These are phyloP conservation scores for Blastomyces emzantsi DNA, from an alignment of 2,329 filamentous ascomycete species.

Conservation along the genomic window DNA sequence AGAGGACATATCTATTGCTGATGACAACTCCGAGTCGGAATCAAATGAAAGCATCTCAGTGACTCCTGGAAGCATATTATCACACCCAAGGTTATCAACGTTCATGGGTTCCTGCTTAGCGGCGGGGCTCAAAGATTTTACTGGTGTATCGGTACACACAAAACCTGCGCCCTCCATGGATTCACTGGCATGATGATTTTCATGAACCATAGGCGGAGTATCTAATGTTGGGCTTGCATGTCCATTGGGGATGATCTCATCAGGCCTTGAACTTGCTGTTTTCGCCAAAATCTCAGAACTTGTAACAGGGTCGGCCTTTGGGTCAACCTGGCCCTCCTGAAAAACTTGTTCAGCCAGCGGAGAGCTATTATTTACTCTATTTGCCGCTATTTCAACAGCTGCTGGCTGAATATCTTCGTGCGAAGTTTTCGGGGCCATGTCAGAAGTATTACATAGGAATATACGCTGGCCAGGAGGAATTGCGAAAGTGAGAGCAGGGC, in stretches of 20 bases:
- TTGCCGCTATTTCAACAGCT: not conserved
- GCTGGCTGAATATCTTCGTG: not conserved
- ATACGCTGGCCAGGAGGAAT: constrained; percentile 33
- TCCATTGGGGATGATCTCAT: not conserved
- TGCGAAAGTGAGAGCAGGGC: constrained; percentile 28
- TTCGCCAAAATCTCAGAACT: not conserved
- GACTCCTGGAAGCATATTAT: not conserved
- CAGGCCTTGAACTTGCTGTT: not conserved
- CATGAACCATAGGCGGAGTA: too few relatives aligned
- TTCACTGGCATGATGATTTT: not conserved
- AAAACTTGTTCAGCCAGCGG: not conserved
- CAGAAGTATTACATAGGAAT: constrained; percentile 21
- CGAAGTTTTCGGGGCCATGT: too few relatives aligned
- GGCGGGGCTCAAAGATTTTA: not conserved
- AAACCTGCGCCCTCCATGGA: too few relatives aligned
- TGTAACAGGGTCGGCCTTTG: not conserved
- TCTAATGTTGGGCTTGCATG: not conserved
- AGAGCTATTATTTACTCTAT: not conserved
- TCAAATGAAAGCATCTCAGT: not conserved
- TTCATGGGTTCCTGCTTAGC: not conserved
- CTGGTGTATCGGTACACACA: not conserved
- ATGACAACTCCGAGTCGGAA: not conserved
- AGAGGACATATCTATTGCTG: not conserved
- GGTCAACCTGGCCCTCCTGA: not conserved
- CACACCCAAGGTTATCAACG: not conserved